Evolutionary conservation across 2,329 filamentous ascomycete species (phyloP), one percentile per base, ranked within the genome.

Genomic region (Aspergillus awamori): DNA sequence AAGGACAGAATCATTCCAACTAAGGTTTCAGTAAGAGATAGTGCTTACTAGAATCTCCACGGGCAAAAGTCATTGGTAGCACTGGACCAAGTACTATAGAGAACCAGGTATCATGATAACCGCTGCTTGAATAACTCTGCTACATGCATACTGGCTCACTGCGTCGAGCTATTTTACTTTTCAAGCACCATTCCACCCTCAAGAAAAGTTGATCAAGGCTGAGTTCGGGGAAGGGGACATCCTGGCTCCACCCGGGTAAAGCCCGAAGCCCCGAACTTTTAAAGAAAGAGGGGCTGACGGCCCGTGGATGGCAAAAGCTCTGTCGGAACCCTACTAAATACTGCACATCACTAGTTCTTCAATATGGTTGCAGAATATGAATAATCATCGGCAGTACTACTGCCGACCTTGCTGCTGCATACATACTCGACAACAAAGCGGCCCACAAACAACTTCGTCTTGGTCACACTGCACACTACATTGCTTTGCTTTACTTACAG

Each of bases 181-280:
- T 30, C 28, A 11, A 36, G 11, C 33, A 36, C 17, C 17, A 10
- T 43, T 39, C 52, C 38, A 39, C 8, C 4, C 20, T 26, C 33
- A 36, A 36, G 22, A 24, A 24, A 28, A 45, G 24, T 22, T 43
- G 39, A 47, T 26, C 28, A 52, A 41, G 39, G 41, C 53, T 61
- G 59, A 41, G 51, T 61, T 61, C 51, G 59, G 59, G 56, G 52
- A 57, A 57, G 58, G 58, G 58, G 58, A 54, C 60, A 62, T 57
- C 43, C 53, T 63, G 58, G 61, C 57, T 61, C 65, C 64, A 67
- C 65, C 62, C 64, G 63, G 67, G 60, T 67, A 65, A 65, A 58
- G 60, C 60, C 65, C 65, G 64, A 67, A 65, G 58, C 59, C 60
- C 65, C 65, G 64, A 67, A 59, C 66, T 52, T 60, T 58, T 41